Evolutionary conservation across 257 asterid genomes (phyloP), one percentile per base, ranked within the genome.

Genomic region (Scutellaria minor): DNA sequence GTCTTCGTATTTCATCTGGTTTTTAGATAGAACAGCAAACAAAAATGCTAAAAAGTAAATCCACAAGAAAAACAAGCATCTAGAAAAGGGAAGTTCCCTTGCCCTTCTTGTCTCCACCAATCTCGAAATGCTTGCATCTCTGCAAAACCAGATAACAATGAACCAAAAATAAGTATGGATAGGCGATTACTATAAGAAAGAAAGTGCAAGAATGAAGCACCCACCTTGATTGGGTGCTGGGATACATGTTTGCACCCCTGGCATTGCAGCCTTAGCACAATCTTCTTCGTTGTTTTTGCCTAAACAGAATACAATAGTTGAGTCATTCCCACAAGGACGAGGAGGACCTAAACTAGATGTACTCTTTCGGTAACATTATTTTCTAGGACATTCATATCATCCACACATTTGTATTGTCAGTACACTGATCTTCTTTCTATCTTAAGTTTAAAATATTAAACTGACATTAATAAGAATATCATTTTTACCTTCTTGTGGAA

Each of bases 281-380:
- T 89, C 89, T 89, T 89, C 85, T 89, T 87, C 0, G 96, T 87
- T 0, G 96, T 89, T 78, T 89, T 89, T 2, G 92, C 95, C 95
- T 88, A 40, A 31, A 5, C 6, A 13, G 1, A 52, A 51, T 31
- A 31, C 37, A 31, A 4, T 31, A 31, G 37, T 31, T 0, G 5
- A 31, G 5, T 31, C 37, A 31, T 31, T 31, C 2, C 35, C 2
- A 27, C 35, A 27, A 27, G 37, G 2, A 31, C 5, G 37, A 31
- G 37, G 37, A 31, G 37, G 37, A 31, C 3, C 37, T 31, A 31
- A 31, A 31, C 37, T 31, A 31, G 37, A 3, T 2, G 1, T 1
- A 31, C 37, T 31, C 5, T 31, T 31, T 31, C 37, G 0, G 37
- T 31, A 31, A 2, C 37, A 31, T 31, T 31, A 31, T 31, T 31